Evolutionary conservation across 73 alveolate genomes (phyloP), one percentile per base, ranked within the genome.

Genomic region (Paramecium tetraurelia): DNA sequence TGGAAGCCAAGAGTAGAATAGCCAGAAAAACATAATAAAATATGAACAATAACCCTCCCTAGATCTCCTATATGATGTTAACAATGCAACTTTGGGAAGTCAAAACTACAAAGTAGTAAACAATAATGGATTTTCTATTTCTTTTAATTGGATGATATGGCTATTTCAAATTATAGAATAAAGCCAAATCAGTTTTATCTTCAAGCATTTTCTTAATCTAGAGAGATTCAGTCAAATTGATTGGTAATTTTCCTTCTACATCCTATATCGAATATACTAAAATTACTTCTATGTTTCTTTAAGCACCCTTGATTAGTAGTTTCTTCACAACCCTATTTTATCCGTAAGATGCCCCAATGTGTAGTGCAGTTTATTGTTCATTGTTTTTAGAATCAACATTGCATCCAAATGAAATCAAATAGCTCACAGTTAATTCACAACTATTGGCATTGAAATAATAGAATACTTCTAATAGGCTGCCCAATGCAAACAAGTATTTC

Each of bases 401-500:
- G 24, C 76, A 41, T 8, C 72, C 57, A 33, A 33, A 80, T 14
- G 90, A 40, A 44, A 80, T 80, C 48, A 80, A 80, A 46, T 11
- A 80, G 53, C 57, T 80, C 2, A 80, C 75, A 20, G 90, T 41
- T 35, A 43, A 80, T 80, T 80, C 90, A 35, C 90, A 80, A 43
- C 90, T 80, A 80, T 5, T 22, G 18, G 9, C 36, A 4, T 33
- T 7, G 2, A 9, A 40, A 43, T 43, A 7, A 10, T 2, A 29
- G 12, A 2, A 12, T 80, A 80, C 90, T 46, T 41, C 38, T 80
- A 44, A 80, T 80, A 80, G 7, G 90, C 44, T 41, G 90, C 90
- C 90, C 90, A 80, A 80, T 80, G 90, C 9, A 80, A 35, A 44
- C 90, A 80, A 35, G 76, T 80, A 80, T 80, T 80, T 41, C 70